Base-by-base conservation (phyloP, 345 rosid genomes). In the Eucalyptus polybractea region DNA sequence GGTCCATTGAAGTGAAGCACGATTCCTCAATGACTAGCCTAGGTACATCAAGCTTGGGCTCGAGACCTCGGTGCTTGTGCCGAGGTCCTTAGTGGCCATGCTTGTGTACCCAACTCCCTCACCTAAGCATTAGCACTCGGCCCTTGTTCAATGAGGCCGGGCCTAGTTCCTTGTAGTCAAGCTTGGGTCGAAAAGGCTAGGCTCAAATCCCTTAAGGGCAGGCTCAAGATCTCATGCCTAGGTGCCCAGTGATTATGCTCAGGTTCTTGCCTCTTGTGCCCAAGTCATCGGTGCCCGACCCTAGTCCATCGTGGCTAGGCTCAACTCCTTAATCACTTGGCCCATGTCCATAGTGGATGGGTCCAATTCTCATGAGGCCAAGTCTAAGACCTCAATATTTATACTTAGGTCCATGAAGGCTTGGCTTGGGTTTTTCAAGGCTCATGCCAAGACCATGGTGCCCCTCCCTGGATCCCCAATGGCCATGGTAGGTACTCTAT, bases 381-480 rank as follows among this genome's bases (percentile, higher is more conserved):
- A 21, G 44, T 69, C 6, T 5, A 17, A 72, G 44, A 72, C 81
- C 7, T 10, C 4, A 72, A 16, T 33, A 22, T 6, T 7, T 31
- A 16, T 33, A 9, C 22, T 21, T 69, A 69, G 42, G 80, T 69
- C 7, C 12, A 33, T 0, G 13, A 31, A 31, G 24, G 80, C 80
- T 7, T 33, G 24, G 44, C 44, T 1, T 10, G 2, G 7, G 80
- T 69, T 69, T 69, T 7, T 69, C 44, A 15, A 69, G 80, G 25
- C 44, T 37, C 12, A 69, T 14, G 24, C 13, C 12, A 37, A 3
- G 13, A 33, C 80, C 24, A 5, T 19, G 13, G 24, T 33, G 80
- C 13, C 22, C 2, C 1, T 19, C 4, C 4, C 2, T 1, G 1
- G 4, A 19, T 69, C 13, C 80, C 4, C 4, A 9, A 4, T 33